Evolutionary conservation across 805 yeast genomes (phyloP).

Genomic region (Myxozyma vanderwaltii): DNA sequence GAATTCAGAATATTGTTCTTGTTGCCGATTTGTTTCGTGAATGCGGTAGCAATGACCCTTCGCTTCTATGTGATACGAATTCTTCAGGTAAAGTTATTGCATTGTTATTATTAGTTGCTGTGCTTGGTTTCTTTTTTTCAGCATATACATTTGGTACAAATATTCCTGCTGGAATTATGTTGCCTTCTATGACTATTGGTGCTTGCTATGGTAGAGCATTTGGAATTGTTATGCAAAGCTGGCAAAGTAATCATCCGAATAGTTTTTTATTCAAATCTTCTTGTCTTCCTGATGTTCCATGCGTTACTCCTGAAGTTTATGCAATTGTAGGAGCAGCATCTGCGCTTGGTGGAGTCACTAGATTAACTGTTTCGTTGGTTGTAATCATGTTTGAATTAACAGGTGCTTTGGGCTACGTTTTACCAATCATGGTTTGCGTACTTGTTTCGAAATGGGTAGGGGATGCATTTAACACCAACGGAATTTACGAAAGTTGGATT

Average conservation of each 20-base stretch:
- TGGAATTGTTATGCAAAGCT: constrained; percentile 68
- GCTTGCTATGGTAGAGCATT: constrained; percentile 90
- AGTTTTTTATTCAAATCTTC: constrained; percentile 39
- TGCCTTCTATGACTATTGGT: constrained; percentile 96
- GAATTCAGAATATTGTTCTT: constrained; percentile 57
- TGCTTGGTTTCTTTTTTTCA: constrained; percentile 59
- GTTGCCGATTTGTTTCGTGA: constrained; percentile 70
- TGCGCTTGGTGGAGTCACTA: constrained; percentile 76
- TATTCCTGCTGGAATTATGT: constrained; percentile 95
- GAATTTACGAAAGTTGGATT: constrained; percentile 67
- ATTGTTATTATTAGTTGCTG: constrained; percentile 47
- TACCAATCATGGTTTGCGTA: constrained; percentile 85
- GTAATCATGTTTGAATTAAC: constrained; percentile 81
- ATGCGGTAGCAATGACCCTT: constrained; percentile 47
- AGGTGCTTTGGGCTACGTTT: constrained; percentile 79
- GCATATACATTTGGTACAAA: constrained; percentile 69
- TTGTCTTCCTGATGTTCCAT: constrained; percentile 51
- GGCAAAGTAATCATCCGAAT: constrained; percentile 46
- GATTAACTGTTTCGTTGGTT: constrained; percentile 77
- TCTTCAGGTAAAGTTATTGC: constrained; percentile 35
- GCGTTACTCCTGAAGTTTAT: constrained; percentile 83
- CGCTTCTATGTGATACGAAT: constrained; percentile 1
- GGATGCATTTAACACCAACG: constrained; percentile 57
- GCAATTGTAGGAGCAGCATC: constrained; percentile 89
- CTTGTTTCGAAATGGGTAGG: constrained; percentile 72